Base-by-base conservation (phyloP, 2,329 filamentous ascomycete species). In the Plenodomus lindquistii region DNA sequence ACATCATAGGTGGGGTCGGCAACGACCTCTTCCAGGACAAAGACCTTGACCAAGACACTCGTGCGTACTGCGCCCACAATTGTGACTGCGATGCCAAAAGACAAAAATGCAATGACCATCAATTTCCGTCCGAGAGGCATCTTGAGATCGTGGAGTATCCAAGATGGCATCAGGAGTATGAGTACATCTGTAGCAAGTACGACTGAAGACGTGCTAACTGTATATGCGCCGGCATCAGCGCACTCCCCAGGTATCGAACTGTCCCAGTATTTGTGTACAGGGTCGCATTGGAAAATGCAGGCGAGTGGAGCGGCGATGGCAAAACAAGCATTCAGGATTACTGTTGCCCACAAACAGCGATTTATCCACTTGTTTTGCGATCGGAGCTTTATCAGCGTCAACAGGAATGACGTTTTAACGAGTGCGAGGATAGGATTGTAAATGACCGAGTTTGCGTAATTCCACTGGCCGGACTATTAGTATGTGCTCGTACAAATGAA, bases 241-340 rank as follows among this genome's bases (percentile, higher is more conserved):
- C 57, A 62, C 15, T 24, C 46, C 2, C 58, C 48, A 18, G 52
- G 31, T n/a, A 63, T 48, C 3, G 40, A 46, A 22, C 50, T 58
- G 37, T 70, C 54, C 66, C 66, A 72, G 29, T 60, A 65, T 20
- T 40, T 59, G 7, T 44, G n/a, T 11, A 69, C 46, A 1, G 67
- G 67, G 20, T 57, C 46, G 44, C 66, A 72, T 35, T 66, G 62
- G 20, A 69, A 57, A 19, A 69, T 57, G 16, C 45, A 52, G 19
- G 44, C 47, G n/a, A 62, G 39, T 1, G 59, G 46, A 5, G 51
- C 54, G 8, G 46, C 51, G 34, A 62, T 46, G 7, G 47, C 48
- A 45, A 56, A 62, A 19, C 43, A 37, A 8, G 29, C 55, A 24
- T 62, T 60, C 8, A 59, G 29, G 2, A 41, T 31, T 4, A 59